Evolutionary conservation across 129 eudicot species (phyloP).

Genomic region (Lactuca saligna): DNA sequence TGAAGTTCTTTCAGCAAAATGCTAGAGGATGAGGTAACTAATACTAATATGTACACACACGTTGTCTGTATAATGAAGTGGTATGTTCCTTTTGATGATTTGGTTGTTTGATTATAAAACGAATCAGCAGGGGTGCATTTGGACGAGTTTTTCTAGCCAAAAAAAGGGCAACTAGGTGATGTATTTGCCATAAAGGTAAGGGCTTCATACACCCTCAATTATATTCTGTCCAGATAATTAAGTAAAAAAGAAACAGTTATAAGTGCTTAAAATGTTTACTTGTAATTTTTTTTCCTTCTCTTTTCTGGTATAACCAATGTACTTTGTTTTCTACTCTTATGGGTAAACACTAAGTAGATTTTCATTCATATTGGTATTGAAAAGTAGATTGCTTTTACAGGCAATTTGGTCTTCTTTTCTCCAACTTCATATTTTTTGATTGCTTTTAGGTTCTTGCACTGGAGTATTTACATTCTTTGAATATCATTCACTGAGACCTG

Average conservation of each 20-base stretch:
- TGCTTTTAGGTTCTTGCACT: slow-evolving; percentile 85
- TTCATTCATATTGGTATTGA: no score
- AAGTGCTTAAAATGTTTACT: slow-evolving; percentile 26
- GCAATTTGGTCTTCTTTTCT: neutral
- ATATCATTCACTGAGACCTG: slow-evolving; percentile 91
- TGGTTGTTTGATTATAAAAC: slow-evolving; percentile 94
- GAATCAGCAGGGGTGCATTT: slow-evolving; percentile 97
- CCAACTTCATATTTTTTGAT: neutral
- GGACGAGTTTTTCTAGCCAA: slow-evolving; percentile 95
- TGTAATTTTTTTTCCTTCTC: slow-evolving; percentile 47
- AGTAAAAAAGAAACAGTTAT: neutral
- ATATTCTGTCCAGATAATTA: no score
- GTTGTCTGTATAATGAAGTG: no score
- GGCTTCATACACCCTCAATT: no score
- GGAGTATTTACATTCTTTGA: slow-evolving; percentile 88
- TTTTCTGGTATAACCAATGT: neutral
- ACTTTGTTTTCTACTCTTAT: no score
- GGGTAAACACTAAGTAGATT: no score
- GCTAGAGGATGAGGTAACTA: no score
- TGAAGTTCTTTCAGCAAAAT: no score
- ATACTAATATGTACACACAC: no score
- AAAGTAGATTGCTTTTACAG: no score
- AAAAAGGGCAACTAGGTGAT: slow-evolving; percentile 96
- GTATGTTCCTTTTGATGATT: no score
- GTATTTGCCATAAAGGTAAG: slow-evolving; percentile 96